Base-by-base conservation (phyloP, 2,329 filamentous ascomycete species). In the Fusarium albidum region DNA sequence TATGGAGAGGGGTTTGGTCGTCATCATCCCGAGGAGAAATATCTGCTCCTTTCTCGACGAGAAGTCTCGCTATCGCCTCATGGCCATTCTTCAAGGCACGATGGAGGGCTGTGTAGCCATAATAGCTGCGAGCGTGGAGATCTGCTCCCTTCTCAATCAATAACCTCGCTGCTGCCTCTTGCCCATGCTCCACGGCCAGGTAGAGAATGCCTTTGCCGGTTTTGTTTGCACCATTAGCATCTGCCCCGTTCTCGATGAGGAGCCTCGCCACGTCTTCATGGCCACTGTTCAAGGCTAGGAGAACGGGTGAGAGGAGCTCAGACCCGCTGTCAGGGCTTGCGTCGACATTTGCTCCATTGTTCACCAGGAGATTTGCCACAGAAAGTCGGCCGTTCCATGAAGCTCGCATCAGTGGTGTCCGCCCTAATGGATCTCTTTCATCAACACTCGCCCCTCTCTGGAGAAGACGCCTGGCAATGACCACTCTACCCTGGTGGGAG, bases 361-460 rank as follows among this genome's bases (percentile, higher is more conserved):
- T 27, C 25, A 49, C 33, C 9, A 53, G 44, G 3, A 53, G 34
- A 6, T 44, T 49, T 11, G 18, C 34, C 11, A 15, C 42, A 15
- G 31, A 6, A 29, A n/a, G n/a, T n/a, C 25, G 5, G 2, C 33
- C 26, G 14, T 15, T 3, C 15, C 27, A 3, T 15, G 26, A 35
- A 32, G 59, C 57, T 13, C 18, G 10, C 18, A 21, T 37, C 5
- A 59, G 29, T 12, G 57, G 31, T 10, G 44, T 48, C 12, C 10
- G n/a, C 0, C 15, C 18, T 0, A 25, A 0, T 2, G 5, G 9
- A 17, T 52, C 39, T 6, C 4, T 3, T 5, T 10, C 13, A 12
- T 32, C 14, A 6, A 40, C 12, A 1, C n/a, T 11, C 3, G 6
- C 10, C 6, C 33, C 49, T n/a, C 3, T 29, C 3, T 18, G 15